These are phyloP conservation scores for Maudiozyma saulgeensis DNA, from an alignment of 805 yeast species.

Conservation along the genomic window DNA sequence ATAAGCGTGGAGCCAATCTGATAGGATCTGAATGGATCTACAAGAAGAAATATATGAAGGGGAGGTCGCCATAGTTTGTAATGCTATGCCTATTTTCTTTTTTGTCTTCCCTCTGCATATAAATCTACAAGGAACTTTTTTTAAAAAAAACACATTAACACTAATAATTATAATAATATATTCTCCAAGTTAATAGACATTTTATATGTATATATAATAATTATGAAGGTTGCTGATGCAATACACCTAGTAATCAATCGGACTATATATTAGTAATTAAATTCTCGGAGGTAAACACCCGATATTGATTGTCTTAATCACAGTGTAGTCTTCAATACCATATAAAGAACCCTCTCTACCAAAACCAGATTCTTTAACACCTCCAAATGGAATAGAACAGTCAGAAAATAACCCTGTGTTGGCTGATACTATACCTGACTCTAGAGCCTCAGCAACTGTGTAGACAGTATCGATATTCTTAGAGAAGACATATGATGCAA, in stretches of 20 bases:
- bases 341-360: slow-evolving; percentile 60
- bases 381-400: slow-evolving; percentile 51
- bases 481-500: slow-evolving; percentile 52
- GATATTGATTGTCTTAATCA: slow-evolving; percentile 41
- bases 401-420: slow-evolving; percentile 52
- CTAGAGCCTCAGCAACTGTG: slow-evolving; percentile 46
- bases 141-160: background rate
- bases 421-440: slow-evolving; percentile 57
- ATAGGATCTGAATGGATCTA: slow-evolving; percentile 71
- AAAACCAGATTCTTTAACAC: slow-evolving; percentile 57
- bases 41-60: slow-evolving; percentile 50
- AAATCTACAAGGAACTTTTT: background rate
- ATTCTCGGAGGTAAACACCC: slow-evolving; percentile 27
- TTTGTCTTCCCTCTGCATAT: too few species aligned
- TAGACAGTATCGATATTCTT: slow-evolving; percentile 41
- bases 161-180: background rate
- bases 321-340: slow-evolving; percentile 54
- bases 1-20: slow-evolving; percentile 47
- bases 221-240: too few species aligned
- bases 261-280: background rate
- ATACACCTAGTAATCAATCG: too few species aligned
- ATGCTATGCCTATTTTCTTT: background rate
- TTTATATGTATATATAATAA: background rate
- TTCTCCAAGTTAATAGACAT: background rate
- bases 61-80: background rate